A percentile compares a stretch with the other conserved stretches of the same genome.
Conservation (phyloP, 202 grass and related monocot genomes). For the Zizania palustris region DNA sequence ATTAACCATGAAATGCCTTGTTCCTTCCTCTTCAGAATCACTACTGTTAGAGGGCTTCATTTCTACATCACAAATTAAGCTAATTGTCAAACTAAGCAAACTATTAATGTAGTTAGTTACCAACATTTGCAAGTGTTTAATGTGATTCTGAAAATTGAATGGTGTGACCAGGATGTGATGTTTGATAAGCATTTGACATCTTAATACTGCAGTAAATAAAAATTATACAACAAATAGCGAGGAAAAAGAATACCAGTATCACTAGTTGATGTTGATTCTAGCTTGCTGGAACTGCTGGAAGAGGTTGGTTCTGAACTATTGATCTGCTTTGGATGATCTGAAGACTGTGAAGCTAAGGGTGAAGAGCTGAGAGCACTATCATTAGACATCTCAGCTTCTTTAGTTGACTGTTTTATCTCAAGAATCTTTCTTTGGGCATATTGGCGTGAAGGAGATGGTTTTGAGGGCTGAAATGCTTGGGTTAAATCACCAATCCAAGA, state of each 20-base stretch:
- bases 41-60: constrained; percentile 53
- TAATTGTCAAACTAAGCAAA: constrained; percentile 45
- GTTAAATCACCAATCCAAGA: constrained; percentile 90
- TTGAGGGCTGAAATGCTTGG: constrained; percentile 88
- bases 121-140: constrained; percentile 30
- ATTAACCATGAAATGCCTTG: constrained; percentile 92
- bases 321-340: constrained; percentile 56
- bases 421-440: constrained; percentile 83
- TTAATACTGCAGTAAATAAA: constrained; percentile 21
- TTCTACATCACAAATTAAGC: constrained; percentile 53
- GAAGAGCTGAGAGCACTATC: constrained; percentile 55
- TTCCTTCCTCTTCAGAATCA: constrained; percentile 84
- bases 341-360: constrained; percentile 42
- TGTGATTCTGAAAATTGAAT: constrained; percentile 27
- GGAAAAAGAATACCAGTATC: constrained; percentile 56
- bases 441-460: constrained; percentile 88
- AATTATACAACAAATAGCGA: constrained; percentile 23
- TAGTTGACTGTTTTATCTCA: constrained; percentile 61
- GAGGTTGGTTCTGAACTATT: constrained; percentile 67
- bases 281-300: constrained; percentile 57
- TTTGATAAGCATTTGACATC: constrained; percentile 29
- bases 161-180: constrained; percentile 37
- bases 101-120: constrained; percentile 23
- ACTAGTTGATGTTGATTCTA: constrained; percentile 60
- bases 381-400: constrained; percentile 61